A percentile compares a stretch with the other conserved stretches of the same genome.
phyloP scores from a whole-genome alignment of 768 basidiomycete species.

The Trametes cubensis region DNA sequence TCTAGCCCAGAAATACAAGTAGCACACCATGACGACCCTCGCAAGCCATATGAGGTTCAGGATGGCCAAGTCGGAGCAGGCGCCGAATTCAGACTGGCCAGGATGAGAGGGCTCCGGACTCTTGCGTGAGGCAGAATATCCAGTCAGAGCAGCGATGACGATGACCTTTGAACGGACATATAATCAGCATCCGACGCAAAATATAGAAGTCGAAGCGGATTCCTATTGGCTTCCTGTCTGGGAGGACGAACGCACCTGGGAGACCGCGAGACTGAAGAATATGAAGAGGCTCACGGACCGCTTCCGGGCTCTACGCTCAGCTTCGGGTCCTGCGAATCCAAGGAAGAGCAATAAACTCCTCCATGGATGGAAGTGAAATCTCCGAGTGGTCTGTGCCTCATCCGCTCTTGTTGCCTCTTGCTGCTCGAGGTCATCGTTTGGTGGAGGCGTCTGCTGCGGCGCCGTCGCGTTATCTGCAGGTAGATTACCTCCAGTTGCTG shows the following conservation, averaged over 20 bases:
- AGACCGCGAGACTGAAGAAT: background rate
- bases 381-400: background rate
- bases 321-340: background rate
- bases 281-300: constrained; percentile 6
- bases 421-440: background rate
- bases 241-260: background rate
- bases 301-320: constrained; percentile 5
- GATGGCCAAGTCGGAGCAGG: constrained; percentile 12
- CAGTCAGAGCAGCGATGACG: constrained; percentile 4
- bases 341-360: background rate
- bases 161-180: background rate
- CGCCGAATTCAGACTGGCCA: constrained; percentile 7
- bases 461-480: background rate
- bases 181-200: background rate
- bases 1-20: constrained; percentile 13
- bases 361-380: background rate
- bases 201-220: background rate
- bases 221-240: background rate
- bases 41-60: constrained; percentile 18
- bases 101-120: constrained; percentile 9
- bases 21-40: constrained; percentile 5
- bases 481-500: background rate
- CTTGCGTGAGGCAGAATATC: background rate
- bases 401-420: background rate
- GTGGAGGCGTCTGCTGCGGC: background rate